Evolutionary conservation across 2,329 filamentous ascomycete genomes (phyloP), one percentile per base, ranked within the genome.

Genomic region (Mollisiaceae sp.): DNA sequence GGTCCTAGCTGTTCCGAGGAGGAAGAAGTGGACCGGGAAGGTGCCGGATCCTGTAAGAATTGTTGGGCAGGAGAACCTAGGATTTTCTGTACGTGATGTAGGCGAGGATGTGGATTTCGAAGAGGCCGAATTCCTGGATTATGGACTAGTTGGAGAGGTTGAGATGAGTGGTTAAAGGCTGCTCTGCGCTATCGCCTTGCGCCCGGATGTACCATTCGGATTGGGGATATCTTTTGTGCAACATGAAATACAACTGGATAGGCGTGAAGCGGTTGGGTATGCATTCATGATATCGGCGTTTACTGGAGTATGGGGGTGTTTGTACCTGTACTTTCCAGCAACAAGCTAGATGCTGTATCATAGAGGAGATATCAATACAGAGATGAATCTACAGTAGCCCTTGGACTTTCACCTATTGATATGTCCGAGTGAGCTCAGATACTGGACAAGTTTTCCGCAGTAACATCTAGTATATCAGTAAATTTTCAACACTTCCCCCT

Each of bases 121-220:
- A 64, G 90, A 93, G 65, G 90, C 90, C 0, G 82, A 85, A 0
- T 93, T 93, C 66, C 75, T 89, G 61, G 85, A 87, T 63, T 80
- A 76, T 70, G 67, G 63, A 8, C 43, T 69, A 18, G 59, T 62
- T 20, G 56, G 43, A 24, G 75, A 76, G 59, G 69, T 74, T n/a
- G 72, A 75, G 65, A 76, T 76, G 75, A 69, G 69, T 62, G 74
- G 73, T 56, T 67, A 72, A 20, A 56, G 41, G 12, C 38, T 59
- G 57, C 8, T 43, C 45, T 43, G 38, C 18, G 15, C 57, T 8
- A 18, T 27, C 8, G 11, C 43, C 24, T 14, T 22, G 24, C 1
- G 35, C n/a, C n/a, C 36, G n/a, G 35, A 35, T 32, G 27, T 32
- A 22, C 12, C 11, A 15, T 50, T 50, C n/a, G n/a, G 1, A 24